These are phyloP conservation scores for Gastrolobium bilobum DNA, from an alignment of 306 rosid species.

Conservation along the genomic window DNA sequence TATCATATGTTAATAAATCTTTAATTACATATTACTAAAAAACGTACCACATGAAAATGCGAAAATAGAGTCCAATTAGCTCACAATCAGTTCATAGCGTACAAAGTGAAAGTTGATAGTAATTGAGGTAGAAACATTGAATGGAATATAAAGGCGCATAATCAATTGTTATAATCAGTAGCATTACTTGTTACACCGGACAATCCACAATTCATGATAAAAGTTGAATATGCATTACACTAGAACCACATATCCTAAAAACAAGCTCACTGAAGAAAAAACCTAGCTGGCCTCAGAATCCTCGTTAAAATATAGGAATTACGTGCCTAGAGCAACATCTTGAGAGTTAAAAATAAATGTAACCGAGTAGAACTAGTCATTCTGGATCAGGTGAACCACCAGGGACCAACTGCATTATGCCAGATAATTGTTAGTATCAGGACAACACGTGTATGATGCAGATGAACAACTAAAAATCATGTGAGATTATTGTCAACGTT, in stretches of 20 bases:
- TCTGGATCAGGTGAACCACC: constrained; percentile 91
- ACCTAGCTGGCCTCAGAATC: constrained; percentile 45
- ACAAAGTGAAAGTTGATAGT: background rate
- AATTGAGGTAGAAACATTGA: background rate
- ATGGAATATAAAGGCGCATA: constrained; percentile 13
- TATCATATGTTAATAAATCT: background rate
- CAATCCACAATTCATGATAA: constrained; percentile 34
- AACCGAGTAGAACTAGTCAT: constrained; percentile 51
- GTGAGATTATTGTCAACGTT: constrained; percentile 6
- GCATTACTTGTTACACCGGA: constrained; percentile 37
- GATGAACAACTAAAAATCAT: constrained; percentile 2
- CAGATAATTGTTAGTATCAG: constrained; percentile 29
- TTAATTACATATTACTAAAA: background rate
- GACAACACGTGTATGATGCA: background rate
- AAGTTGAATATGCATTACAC: constrained; percentile 45
- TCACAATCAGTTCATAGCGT: constrained; percentile 8
- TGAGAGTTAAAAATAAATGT: constrained; percentile 22
- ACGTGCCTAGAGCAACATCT: constrained; percentile 45
- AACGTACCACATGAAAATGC: background rate
- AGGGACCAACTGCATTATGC: constrained; percentile 78
- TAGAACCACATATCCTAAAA: constrained; percentile 47
- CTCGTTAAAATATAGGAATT: constrained; percentile 53
- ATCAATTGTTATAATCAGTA: constrained; percentile 2
- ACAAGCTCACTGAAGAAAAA: constrained; percentile 31
- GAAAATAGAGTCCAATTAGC: background rate